These are phyloP conservation scores for Naganishia sp. DNA, from an alignment of 1,284 basidiomycete genomes.

Conservation along the genomic window DNA sequence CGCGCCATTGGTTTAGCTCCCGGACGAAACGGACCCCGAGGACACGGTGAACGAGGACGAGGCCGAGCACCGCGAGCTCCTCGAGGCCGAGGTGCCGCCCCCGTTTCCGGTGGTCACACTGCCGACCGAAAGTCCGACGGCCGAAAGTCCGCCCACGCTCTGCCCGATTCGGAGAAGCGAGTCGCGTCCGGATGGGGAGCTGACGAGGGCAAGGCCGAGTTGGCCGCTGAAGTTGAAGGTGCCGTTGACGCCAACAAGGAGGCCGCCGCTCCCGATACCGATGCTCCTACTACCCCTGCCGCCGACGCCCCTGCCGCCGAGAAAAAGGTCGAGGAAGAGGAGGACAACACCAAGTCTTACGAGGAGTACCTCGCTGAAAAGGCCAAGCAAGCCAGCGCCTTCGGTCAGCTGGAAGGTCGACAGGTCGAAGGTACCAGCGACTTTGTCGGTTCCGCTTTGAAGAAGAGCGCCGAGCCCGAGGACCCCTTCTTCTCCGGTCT, in stretches of 20 bases:
- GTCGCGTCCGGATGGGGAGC: slow-evolving; percentile 89
- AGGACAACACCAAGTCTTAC: slow-evolving; percentile 75
- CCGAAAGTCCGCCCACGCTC: slow-evolving; percentile 43
- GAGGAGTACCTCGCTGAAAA: slow-evolving; percentile 55
- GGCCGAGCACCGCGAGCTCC: slow-evolving; percentile 35
- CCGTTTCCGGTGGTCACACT: slow-evolving; percentile 41
- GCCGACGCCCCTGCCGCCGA: slow-evolving; percentile 37
- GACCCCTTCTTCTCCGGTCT: slow-evolving; percentile 49
- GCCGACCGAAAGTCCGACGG: slow-evolving; percentile 49
- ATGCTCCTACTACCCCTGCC: slow-evolving; percentile 33
- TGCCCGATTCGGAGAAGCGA: slow-evolving; percentile 84
- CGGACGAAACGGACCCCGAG: slow-evolving; percentile 32
- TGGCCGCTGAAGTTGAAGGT: slow-evolving; percentile 57
- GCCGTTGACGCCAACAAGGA: slow-evolving; percentile 50
- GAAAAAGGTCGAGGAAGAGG: slow-evolving; percentile 68
- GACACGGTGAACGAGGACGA: slow-evolving; percentile 46
- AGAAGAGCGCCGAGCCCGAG: slow-evolving; percentile 48
- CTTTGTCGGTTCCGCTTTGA: slow-evolving; percentile 46
- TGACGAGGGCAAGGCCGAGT: slow-evolving; percentile 75
- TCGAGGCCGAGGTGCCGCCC: slow-evolving; percentile 39
- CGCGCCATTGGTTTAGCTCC: slow-evolving; percentile 8
- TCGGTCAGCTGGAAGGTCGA: slow-evolving; percentile 41
- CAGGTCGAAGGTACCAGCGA: slow-evolving; percentile 41
- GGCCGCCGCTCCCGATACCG: slow-evolving; percentile 48
- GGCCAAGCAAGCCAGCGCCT: slow-evolving; percentile 40